These are phyloP conservation scores for Phellinidium pouzarii DNA, from an alignment of 1,284 basidiomycete species.

Conservation along the genomic window DNA sequence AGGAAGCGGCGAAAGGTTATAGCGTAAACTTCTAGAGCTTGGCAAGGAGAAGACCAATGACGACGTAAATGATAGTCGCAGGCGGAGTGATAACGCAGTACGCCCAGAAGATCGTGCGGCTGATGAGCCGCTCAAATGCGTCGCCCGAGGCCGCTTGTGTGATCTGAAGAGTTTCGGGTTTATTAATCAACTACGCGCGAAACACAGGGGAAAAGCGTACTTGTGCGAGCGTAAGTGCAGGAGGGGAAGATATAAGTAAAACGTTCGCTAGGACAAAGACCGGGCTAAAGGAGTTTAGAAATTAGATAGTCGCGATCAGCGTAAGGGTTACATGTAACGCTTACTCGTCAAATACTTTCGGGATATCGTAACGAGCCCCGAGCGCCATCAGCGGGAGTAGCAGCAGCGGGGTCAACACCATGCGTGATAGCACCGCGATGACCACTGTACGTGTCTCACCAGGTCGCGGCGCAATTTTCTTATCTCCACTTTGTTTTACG, in stretches of 20 bases:
- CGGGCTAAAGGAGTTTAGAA: constrained; percentile 42
- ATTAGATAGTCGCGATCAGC: not conserved
- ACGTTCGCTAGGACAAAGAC: constrained; percentile 80
- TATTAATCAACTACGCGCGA: not conserved
- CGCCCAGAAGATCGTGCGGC: constrained; percentile 75
- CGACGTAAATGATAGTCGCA: constrained; percentile 67
- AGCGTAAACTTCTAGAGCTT: constrained; percentile 31
- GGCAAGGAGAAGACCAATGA: constrained; percentile 60
- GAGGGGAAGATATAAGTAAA: constrained; percentile 70
- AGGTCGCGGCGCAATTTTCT: constrained; percentile 27
- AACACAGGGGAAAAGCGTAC: constrained; percentile 30
- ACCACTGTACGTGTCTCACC: constrained; percentile 81
- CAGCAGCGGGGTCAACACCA: constrained; percentile 80
- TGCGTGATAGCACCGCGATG: constrained; percentile 72
- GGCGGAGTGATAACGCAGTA: constrained; percentile 81
- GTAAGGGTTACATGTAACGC: constrained; percentile 29
- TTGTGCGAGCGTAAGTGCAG: constrained; percentile 77
- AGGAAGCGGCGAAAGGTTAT: not conserved
- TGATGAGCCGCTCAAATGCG: constrained; percentile 87
- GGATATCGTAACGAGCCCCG: constrained; percentile 54
- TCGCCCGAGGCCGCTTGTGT: constrained; percentile 84
- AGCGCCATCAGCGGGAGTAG: constrained; percentile 68
- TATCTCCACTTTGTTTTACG: constrained; percentile 8
- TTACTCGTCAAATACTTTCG: constrained; percentile 68
- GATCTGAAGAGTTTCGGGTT: constrained; percentile 43